Evolutionary conservation across 441 rosid species (phyloP).

Genomic region (Pelargonium fulgidum): DNA sequence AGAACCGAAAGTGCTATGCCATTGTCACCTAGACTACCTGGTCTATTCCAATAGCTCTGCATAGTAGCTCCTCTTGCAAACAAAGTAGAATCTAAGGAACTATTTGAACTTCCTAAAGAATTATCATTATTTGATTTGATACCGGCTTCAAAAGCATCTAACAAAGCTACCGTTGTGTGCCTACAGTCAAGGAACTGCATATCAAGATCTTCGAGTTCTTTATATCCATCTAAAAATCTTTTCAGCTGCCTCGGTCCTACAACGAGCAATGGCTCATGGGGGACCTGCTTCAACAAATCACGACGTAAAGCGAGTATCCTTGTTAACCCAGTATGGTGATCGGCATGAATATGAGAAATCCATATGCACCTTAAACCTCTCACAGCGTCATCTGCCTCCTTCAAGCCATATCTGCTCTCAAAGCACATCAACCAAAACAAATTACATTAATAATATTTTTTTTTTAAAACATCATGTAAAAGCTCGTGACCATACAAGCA

Average conservation of each 20-base stretch:
- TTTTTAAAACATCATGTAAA: not conserved
- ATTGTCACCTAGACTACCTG: conserved; percentile 43
- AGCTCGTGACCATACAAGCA: not conserved
- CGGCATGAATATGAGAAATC: conserved; percentile 97
- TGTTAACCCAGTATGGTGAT: conserved; percentile 82
- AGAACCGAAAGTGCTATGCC: conserved; percentile 32
- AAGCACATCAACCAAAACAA: conserved; percentile 8
- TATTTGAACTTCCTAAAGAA: conserved; percentile 16
- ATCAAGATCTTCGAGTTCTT: conserved; percentile 80
- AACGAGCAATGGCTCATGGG: conserved; percentile 73
- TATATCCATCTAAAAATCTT: conserved; percentile 81
- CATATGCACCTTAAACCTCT: conserved; percentile 64
- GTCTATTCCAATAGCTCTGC: conserved; percentile 65
- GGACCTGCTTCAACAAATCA: conserved; percentile 48
- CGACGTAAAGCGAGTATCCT: conserved; percentile 75
- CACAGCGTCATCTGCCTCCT: conserved; percentile 63
- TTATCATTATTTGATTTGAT: conserved; percentile 22
- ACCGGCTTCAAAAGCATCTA: conserved; percentile 41
- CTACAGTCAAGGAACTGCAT: conserved; percentile 84
- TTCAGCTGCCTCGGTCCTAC: conserved; percentile 74
- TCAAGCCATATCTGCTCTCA: conserved; percentile 55
- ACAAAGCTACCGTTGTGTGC: conserved; percentile 53
- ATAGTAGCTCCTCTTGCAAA: conserved; percentile 55
- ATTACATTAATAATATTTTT: too few species aligned
- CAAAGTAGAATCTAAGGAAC: conserved; percentile 33